These are phyloP conservation scores for Alectoria sarmentosa DNA, from an alignment of 495 filamentous ascomycete genomes.

Conservation along the genomic window DNA sequence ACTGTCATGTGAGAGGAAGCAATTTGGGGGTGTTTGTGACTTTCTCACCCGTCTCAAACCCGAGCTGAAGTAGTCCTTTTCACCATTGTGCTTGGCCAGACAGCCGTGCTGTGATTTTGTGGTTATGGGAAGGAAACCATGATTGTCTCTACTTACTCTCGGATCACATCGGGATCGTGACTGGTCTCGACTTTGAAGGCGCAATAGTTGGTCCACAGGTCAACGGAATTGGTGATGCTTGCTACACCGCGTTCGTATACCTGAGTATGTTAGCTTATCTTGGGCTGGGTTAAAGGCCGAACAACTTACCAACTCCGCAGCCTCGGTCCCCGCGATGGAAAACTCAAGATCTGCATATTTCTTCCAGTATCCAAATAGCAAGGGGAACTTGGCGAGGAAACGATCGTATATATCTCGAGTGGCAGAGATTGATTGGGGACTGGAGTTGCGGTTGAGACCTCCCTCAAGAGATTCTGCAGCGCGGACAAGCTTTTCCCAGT, in stretches of 20 bases:
- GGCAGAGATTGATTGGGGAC: slow-evolving; percentile 82
- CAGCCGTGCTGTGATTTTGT: slow-evolving; percentile 31
- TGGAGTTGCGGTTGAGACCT: slow-evolving; percentile 93
- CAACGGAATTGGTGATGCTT: slow-evolving; percentile 86
- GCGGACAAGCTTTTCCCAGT: slow-evolving; percentile 88
- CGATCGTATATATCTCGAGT: slow-evolving; percentile 81
- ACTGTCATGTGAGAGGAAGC: slow-evolving; percentile 52
- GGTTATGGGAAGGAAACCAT: slow-evolving; percentile 68
- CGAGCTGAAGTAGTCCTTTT: slow-evolving; percentile 28
- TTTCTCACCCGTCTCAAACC: slow-evolving; percentile 51
- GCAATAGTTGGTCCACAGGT: slow-evolving; percentile 96
- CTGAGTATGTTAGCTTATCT: slow-evolving; percentile 36
- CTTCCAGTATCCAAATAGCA: slow-evolving; percentile 98
- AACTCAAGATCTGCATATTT: slow-evolving; percentile 99
- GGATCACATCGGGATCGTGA: slow-evolving; percentile 87
- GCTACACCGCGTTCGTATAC: slow-evolving; percentile 94
- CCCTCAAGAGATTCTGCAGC: slow-evolving; percentile 80
- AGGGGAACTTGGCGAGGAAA: slow-evolving; percentile 89
- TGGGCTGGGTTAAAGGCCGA: not conserved
- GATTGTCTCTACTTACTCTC: slow-evolving; percentile 89
- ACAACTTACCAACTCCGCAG: slow-evolving; percentile 82
- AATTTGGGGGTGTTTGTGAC: slow-evolving; percentile 38
- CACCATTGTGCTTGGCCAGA: slow-evolving; percentile 37
- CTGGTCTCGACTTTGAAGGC: slow-evolving; percentile 95
- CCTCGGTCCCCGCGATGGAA: slow-evolving; percentile 91